A percentile compares a stretch with the other conserved stretches of the same genome.
Evolutionary conservation across 768 basidiomycete species (phyloP).

Genomic region (Albatrellus ellisii): DNA sequence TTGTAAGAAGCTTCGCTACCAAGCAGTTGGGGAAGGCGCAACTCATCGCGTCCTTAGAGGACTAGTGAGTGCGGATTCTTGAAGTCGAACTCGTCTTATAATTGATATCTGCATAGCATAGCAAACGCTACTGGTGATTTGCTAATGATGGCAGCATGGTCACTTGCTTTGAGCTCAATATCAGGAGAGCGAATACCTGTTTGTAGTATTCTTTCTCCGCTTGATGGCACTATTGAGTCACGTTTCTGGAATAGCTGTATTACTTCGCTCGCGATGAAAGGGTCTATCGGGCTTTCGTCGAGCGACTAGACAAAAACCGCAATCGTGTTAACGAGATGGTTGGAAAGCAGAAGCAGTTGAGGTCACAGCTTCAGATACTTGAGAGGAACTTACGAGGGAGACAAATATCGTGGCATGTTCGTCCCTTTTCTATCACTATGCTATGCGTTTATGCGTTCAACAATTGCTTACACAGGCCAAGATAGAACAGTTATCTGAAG

Average conservation of each 20-base stretch:
- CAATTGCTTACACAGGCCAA: too few relatives aligned
- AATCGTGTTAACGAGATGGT: slow-evolving; percentile 26
- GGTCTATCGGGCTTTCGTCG: slow-evolving; percentile 55
- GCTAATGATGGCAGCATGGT: slow-evolving; percentile 75
- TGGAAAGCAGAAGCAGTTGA: too few relatives aligned
- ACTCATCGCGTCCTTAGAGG: slow-evolving; percentile 72
- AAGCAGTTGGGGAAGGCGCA: slow-evolving; percentile 71
- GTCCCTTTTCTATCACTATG: too few relatives aligned
- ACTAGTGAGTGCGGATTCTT: slow-evolving; percentile 48
- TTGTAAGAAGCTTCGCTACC: slow-evolving; percentile 81
- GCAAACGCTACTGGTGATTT: slow-evolving; percentile 86
- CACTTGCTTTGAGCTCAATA: slow-evolving; percentile 41
- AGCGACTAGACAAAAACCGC: slow-evolving; percentile 25
- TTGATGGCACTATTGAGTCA: slow-evolving; percentile 2
- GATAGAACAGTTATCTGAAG: too few relatives aligned
- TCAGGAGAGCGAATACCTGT: slow-evolving; percentile 64
- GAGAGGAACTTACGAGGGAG: too few relatives aligned
- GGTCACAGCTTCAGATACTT: too few relatives aligned
- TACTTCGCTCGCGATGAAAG: slow-evolving; percentile 92
- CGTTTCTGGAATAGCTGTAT: slow-evolving; percentile 40
- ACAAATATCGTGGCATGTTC: too few relatives aligned
- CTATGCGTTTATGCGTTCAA: too few relatives aligned
- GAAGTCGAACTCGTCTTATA: neutral
- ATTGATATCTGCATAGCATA: too few relatives aligned
- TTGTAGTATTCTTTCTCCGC: slow-evolving; percentile 15